These are phyloP conservation scores for Moelleriella libera DNA, from an alignment of 2,329 filamentous ascomycete species.

Conservation along the genomic window DNA sequence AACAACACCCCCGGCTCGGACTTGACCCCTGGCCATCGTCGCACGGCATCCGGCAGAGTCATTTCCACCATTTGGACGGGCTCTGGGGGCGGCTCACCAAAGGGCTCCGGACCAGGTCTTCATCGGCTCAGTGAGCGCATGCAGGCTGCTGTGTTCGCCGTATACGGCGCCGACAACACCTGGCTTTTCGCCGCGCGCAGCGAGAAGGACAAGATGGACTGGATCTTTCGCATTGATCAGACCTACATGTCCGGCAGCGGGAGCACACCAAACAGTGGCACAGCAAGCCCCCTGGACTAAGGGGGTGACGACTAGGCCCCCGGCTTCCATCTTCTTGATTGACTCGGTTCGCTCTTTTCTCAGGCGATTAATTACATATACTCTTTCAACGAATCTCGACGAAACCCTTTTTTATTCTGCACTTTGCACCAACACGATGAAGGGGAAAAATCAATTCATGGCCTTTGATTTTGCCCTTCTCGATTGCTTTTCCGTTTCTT, in stretches of 20 bases:
- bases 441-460: not conserved
- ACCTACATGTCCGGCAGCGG: slow-evolving; percentile 41
- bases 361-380: too few relatives aligned
- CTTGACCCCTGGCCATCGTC: slow-evolving; percentile 31
- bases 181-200: slow-evolving; percentile 86
- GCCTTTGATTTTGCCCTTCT: not conserved
- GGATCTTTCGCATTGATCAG: slow-evolving; percentile 92
- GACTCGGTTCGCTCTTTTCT: too few relatives aligned
- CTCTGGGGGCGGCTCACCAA: slow-evolving; percentile 17
- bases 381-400: too few relatives aligned
- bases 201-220: slow-evolving; percentile 88
- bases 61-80: slow-evolving; percentile 43
- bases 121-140: slow-evolving; percentile 41
- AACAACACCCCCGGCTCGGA: slow-evolving; percentile 9
- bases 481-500: not conserved
- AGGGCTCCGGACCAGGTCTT: slow-evolving; percentile 22
- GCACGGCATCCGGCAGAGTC: slow-evolving; percentile 35
- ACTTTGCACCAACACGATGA: not conserved
- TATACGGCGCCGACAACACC: slow-evolving; percentile 89
- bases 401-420: not conserved
- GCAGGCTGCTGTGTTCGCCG: slow-evolving; percentile 71
- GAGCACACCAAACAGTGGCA: slow-evolving; percentile 22
- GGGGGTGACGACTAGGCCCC: slow-evolving; percentile 7
- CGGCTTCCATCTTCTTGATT: too few relatives aligned
- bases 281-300: slow-evolving; percentile 17